Evolutionary conservation across 345 rosid genomes (phyloP).

Genomic region (Psidium guajava): DNA sequence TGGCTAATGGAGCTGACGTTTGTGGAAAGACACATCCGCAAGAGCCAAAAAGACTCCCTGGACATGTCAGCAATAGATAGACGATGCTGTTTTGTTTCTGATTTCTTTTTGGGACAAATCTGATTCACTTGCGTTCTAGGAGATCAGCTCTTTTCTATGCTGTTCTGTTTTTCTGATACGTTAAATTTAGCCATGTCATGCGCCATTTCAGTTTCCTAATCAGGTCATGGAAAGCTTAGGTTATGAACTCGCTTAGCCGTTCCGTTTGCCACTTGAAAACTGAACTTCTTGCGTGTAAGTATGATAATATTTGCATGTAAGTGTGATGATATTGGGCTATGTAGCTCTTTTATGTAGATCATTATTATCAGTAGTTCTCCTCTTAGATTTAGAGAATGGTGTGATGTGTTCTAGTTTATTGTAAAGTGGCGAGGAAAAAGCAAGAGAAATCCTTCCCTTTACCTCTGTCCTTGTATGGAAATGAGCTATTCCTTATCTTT

Average conservation of each 20-base stretch:
- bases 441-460: neutral
- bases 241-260: no score
- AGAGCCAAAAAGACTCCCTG: neutral
- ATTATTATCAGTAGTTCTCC: no score
- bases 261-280: no score
- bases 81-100: neutral
- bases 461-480: neutral
- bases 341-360: no score
- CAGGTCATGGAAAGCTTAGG: no score
- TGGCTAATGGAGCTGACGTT: neutral
- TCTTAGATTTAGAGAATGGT: neutral
- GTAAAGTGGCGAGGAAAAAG: neutral
- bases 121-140: neutral
- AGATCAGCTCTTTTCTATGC: neutral
- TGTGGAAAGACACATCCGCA: neutral
- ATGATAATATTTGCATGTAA: no score
- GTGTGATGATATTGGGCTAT: no score
- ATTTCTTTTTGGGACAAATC: neutral
- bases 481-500: neutral
- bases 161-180: neutral
- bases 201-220: neutral
- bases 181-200: neutral
- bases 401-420: neutral
- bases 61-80: neutral
- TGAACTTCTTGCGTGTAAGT: no score